Conservation (phyloP, 345 rosid genomes). For the Reutealis trisperma region DNA sequence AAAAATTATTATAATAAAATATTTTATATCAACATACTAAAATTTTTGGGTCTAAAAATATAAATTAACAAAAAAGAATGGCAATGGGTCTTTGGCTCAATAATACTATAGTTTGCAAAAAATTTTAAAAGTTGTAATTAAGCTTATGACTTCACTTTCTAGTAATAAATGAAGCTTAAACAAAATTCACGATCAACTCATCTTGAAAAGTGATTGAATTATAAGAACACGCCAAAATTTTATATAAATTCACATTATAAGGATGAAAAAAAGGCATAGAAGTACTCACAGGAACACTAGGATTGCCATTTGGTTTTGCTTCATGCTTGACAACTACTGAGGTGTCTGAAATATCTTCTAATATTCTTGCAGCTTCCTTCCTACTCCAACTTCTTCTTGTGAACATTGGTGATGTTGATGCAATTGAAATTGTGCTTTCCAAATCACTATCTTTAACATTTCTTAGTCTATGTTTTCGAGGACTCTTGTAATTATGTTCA, state of each 20-base stretch:
- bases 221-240: too few species aligned
- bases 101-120: too few species aligned
- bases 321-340: slow-evolving; percentile 32
- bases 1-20: too few species aligned
- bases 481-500: slow-evolving; percentile 19
- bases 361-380: slow-evolving; percentile 19
- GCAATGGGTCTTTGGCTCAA: too few species aligned
- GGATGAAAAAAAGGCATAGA: background rate
- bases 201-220: too few species aligned
- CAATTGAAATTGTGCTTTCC: slow-evolving; percentile 34
- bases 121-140: too few species aligned
- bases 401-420: slow-evolving; percentile 21
- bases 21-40: too few species aligned
- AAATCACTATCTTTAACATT: slow-evolving; percentile 39
- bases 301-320: slow-evolving; percentile 23
- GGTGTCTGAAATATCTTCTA: slow-evolving; percentile 32
- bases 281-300: slow-evolving; percentile 32
- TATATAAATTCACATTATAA: background rate
- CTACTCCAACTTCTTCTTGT: slow-evolving; percentile 58
- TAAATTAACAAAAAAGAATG: too few species aligned
- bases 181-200: too few species aligned
- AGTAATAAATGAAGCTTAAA: too few species aligned
- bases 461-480: slow-evolving; percentile 24
- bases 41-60: too few species aligned
- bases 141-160: too few species aligned